Evolutionary conservation across 2,329 filamentous ascomycete species (phyloP).

Genomic region (Lachnellula occidentalis): DNA sequence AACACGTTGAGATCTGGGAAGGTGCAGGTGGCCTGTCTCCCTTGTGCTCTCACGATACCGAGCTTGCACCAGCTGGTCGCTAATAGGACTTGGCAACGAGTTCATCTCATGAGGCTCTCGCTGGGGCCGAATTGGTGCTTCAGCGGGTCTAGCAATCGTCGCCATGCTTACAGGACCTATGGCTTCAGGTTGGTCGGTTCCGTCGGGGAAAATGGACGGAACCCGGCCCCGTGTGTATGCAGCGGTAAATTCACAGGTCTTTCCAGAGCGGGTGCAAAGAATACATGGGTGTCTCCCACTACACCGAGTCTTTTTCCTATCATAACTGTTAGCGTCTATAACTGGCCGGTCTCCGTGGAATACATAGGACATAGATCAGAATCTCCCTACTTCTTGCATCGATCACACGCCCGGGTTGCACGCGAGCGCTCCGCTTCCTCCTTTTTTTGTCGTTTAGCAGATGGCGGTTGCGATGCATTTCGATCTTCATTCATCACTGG

Average conservation of each 20-base stretch:
- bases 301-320: conserved; percentile 37
- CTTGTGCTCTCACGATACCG: neutral
- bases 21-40: neutral
- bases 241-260: conserved; percentile 43
- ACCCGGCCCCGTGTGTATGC: conserved; percentile 43
- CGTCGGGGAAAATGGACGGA: conserved; percentile 32
- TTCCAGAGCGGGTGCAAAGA: conserved; percentile 30
- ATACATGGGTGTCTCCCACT: conserved; percentile 36
- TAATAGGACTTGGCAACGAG: neutral
- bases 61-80: neutral
- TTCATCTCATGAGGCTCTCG: neutral
- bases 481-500: neutral
- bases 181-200: neutral
- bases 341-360: neutral
- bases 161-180: neutral
- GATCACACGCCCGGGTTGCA: conserved; percentile 43
- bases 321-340: too few relatives aligned
- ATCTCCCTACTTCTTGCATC: conserved; percentile 42
- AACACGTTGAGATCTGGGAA: neutral
- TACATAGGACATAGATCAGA: too few relatives aligned
- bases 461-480: neutral
- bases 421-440: conserved; percentile 20
- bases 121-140: neutral
- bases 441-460: conserved; percentile 15
- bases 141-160: neutral